Evolutionary conservation across 192 early-diverging fungal genomes (phyloP), one percentile per base, ranked within the genome.

Genomic region (Gryganskiella cystojenkinii): DNA sequence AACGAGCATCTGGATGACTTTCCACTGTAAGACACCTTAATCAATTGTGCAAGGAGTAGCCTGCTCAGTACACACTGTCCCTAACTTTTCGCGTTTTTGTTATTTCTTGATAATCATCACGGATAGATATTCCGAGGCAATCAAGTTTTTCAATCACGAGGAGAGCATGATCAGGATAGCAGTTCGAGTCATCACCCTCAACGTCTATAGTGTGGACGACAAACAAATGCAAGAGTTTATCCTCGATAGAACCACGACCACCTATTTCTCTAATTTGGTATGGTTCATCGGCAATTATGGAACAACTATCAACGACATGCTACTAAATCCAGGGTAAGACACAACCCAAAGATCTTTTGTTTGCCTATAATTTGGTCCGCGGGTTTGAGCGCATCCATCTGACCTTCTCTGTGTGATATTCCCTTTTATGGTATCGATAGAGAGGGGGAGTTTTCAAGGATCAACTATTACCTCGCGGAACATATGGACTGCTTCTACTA

Each of bases 111-210:
- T 31, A 31, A 2, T 19, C 61, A 82, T n/a, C n/a, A n/a, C n/a
- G n/a, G n/a, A n/a, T 88, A 73, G 89, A 45, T 93, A 91, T 58
- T 88, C 88, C 0, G 86, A 90, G 19, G 89, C 91, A 44, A 84
- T 91, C 51, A 66, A 73, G 43, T 87, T 89, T 60, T 91, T 89
- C 61, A 84, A 88, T 64, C 90, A 90, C 44, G 82, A 90, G 11
- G 91, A 93, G 49, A 81, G 84, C 60, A 92, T 93, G 91, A 86
- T 91, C 15, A 85, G 91, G 31, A 88, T 89, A 15, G 87, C 90
- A 0, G 90, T 89, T 37, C 82, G 88, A 40, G 81, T 86, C 6
- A 85, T 90, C 56, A 90, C 89, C 5, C 83, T 90, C 27, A 90
- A 89, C 67, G 86, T 90, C 24, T 87, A 87, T 42, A 67, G 68